A percentile compares a stretch with the other conserved stretches of the same genome.
Conservation (phyloP, 176 grass and related monocot genomes). For the Metroxylon sagu region DNA sequence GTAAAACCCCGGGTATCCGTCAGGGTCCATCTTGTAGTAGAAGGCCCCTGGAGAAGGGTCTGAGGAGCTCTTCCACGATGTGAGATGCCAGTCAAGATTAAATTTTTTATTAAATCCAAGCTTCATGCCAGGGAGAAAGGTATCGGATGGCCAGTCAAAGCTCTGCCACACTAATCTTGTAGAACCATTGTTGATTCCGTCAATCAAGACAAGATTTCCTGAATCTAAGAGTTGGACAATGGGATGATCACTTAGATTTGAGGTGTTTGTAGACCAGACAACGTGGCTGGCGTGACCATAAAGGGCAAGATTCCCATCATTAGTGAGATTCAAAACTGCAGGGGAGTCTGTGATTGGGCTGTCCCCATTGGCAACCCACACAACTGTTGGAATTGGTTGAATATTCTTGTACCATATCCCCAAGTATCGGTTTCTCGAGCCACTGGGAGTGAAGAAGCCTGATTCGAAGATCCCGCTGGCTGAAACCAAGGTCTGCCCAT, state of each 20-base stretch:
- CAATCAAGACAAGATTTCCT: not conserved
- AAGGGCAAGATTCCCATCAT: not conserved
- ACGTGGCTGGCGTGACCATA: not conserved
- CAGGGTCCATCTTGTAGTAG: slow-evolving; percentile 21
- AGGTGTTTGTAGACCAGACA: not conserved
- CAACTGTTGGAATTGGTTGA: not conserved
- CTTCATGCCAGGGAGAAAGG: slow-evolving; percentile 33
- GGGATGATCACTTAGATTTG: not conserved
- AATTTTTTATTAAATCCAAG: slow-evolving; percentile 36
- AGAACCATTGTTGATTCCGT: too few species aligned
- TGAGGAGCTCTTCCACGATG: slow-evolving; percentile 34
- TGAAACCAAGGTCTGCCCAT: not conserved
- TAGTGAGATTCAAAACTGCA: not conserved
- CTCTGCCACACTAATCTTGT: slow-evolving; percentile 37
- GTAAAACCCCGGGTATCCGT: slow-evolving; percentile 12
- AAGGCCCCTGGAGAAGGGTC: slow-evolving; percentile 30
- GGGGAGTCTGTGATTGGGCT: not conserved
- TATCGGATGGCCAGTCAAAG: slow-evolving; percentile 46
- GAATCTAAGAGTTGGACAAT: not conserved
- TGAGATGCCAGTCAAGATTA: slow-evolving; percentile 24
- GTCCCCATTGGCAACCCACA: slow-evolving; percentile 7
- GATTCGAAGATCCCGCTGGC: not conserved
- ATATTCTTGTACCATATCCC: slow-evolving; percentile 1
- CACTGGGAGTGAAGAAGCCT: not conserved
- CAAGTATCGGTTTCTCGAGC: not conserved